A percentile compares a stretch with the other conserved stretches of the same genome.
Conservation (phyloP, 2,329 filamentous ascomycete species). For the Ophiocordyceps camponoti-rufipedis region DNA sequence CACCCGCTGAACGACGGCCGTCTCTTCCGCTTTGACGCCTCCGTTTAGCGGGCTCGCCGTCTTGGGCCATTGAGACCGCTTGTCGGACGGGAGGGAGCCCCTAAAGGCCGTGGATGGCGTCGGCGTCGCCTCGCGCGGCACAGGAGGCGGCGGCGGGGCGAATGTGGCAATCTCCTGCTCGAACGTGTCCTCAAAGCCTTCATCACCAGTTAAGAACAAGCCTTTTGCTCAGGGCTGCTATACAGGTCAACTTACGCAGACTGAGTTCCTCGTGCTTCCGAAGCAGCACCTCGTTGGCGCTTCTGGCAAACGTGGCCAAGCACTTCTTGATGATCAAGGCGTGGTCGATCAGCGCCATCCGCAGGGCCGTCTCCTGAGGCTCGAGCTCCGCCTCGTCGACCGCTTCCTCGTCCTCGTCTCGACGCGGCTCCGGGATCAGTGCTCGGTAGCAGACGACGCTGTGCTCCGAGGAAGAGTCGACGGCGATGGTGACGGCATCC, state of each 20-base stretch:
- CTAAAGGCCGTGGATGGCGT: conserved; percentile 26
- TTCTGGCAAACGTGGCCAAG: conserved; percentile 48
- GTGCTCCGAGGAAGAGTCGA: conserved; percentile 55
- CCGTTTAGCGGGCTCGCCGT: conserved; percentile 16
- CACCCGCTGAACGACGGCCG: conserved; percentile 30
- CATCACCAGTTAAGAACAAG: conserved; percentile 6
- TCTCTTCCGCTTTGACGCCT: conserved; percentile 24
- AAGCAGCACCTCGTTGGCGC: conserved; percentile 38
- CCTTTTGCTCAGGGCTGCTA: no score
- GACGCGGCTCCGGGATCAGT: conserved; percentile 39
- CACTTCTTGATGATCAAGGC: conserved; percentile 75
- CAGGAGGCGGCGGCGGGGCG: conserved; percentile 26
- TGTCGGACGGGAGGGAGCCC: conserved; percentile 28
- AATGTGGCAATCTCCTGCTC: conserved; percentile 48
- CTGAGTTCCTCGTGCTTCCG: conserved; percentile 40
- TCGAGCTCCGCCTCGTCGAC: conserved; percentile 26
- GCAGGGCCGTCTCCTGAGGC: conserved; percentile 58
- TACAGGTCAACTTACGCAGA: conserved; percentile 33
- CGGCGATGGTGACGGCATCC: conserved; percentile 59
- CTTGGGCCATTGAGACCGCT: conserved; percentile 14
- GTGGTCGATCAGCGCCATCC: conserved; percentile 75
- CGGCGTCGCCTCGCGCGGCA: conserved; percentile 18
- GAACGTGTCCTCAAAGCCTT: conserved; percentile 45
- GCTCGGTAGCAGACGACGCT: conserved; percentile 64
- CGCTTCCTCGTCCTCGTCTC: conserved; percentile 20